Evolutionary conservation across 805 yeast genomes (phyloP), one percentile per base, ranked within the genome.

Genomic region (Cyberlindnera sargentensis): DNA sequence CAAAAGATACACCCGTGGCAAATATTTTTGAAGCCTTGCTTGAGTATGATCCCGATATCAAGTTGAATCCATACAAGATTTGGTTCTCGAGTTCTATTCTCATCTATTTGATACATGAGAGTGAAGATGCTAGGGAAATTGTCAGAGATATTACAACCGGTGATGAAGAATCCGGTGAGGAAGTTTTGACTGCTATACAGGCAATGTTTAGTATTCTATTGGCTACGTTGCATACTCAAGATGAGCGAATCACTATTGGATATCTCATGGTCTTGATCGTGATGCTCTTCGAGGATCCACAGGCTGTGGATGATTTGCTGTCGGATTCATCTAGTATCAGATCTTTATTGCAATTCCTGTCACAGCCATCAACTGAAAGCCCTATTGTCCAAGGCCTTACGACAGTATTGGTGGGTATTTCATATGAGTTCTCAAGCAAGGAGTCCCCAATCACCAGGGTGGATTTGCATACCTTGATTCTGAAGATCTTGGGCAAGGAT

Each of bases 71-170:
- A 0, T 93, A 89, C 58, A 78, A 80, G 54, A 64, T 79, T 1
- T 93, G 95, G 93, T 90, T 91, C 63, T 78, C 96, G 0, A 68
- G 84, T 3, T 73, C 80, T 4, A 66, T 87, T 4, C 58, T 91
- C 24, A 68, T 84, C 36, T 76, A 75, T 43, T 58, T 89, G 3
- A 73, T 89, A 47, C 76, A 75, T 43, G 82, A 75, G 33, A 66
- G 64, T 46, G 70, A 70, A 5, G 77, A 72, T 20, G 65, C 76
- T 15, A 75, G 76, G 48, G 66, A 67, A 6, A 46, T 70, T 10
- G 73, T 83, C 1, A 62, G 76, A 37, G 56, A 60, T 0, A 67
- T 86, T n/a, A 63, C 61, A 4, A 63, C 76, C 31, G 95, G 95
- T 8, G 72, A 74, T 46, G 80, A 62, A 30, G 72, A 64, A 8